These are phyloP conservation scores for Phialophora verrucosa DNA, from an alignment of 2,329 filamentous ascomycete genomes.

Conservation along the genomic window DNA sequence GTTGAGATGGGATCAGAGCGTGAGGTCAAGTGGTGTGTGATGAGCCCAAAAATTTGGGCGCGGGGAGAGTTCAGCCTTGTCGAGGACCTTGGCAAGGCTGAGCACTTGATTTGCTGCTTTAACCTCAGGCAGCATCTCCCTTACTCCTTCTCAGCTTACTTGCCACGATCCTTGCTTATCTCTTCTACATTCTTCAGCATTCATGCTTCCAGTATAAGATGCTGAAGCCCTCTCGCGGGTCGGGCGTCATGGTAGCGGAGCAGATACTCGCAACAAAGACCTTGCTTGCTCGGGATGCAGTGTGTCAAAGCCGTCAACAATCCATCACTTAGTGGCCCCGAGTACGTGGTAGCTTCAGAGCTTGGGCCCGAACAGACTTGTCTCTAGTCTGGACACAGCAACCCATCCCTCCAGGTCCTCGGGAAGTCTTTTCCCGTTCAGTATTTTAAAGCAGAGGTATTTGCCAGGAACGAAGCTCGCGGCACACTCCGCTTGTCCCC, in stretches of 20 bases:
- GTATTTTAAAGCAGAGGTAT: neutral
- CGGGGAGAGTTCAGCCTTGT: constrained; percentile 16
- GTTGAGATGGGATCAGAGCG: neutral
- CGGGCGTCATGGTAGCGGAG: neutral
- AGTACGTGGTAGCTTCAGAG: neutral
- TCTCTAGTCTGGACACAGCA: neutral
- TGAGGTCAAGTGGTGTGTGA: neutral
- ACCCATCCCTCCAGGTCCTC: neutral
- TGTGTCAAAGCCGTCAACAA: neutral
- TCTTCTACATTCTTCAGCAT: neutral
- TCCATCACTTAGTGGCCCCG: neutral
- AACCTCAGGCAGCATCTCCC: neutral
- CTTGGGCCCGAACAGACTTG: neutral
- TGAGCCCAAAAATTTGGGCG: constrained; percentile 12
- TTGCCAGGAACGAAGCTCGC: neutral
- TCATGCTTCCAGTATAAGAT: neutral
- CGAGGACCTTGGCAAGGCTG: constrained; percentile 4
- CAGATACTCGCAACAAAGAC: neutral
- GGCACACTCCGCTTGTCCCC: neutral
- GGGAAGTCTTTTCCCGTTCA: neutral
- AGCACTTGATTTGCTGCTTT: neutral
- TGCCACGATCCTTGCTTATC: constrained; percentile 19
- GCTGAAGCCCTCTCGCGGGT: neutral
- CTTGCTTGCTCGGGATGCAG: neutral
- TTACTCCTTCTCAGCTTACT: constrained; percentile 11